A percentile compares a stretch with the other conserved stretches of the same genome.
Evolutionary conservation across 768 basidiomycete species (phyloP).

Genomic region (Tephrocybe sp.): DNA sequence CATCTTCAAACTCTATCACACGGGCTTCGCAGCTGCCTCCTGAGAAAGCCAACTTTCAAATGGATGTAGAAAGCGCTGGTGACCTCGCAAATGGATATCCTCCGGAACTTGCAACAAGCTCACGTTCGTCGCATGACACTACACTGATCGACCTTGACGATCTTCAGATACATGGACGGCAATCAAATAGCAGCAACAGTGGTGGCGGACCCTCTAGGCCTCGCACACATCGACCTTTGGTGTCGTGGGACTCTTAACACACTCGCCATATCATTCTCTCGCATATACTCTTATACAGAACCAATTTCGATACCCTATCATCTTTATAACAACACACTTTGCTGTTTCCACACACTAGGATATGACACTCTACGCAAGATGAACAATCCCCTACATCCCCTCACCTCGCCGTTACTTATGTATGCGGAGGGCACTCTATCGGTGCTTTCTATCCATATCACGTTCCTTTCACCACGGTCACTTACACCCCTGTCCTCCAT

Average conservation of each 20-base stretch:
- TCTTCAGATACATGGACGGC: slow-evolving; percentile 22
- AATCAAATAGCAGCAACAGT: slow-evolving; percentile 21
- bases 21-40: slow-evolving; percentile 30
- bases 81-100: slow-evolving; percentile 13
- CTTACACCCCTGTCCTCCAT: not conserved
- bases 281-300: slow-evolving; percentile 8
- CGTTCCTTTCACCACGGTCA: slow-evolving; percentile 1
- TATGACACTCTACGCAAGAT: slow-evolving; percentile 3
- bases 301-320: slow-evolving; percentile 12
- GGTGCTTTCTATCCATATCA: slow-evolving; percentile 3
- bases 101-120: slow-evolving; percentile 15
- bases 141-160: slow-evolving; percentile 21
- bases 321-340: not conserved
- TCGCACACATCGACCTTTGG: slow-evolving; percentile 21
- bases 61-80: slow-evolving; percentile 34
- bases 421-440: slow-evolving; percentile 7
- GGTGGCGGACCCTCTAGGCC: slow-evolving; percentile 20
- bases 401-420: not conserved
- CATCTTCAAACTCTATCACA: slow-evolving; percentile 21
- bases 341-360: not conserved
- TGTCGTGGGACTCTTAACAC: slow-evolving; percentile 15
- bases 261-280: not conserved
- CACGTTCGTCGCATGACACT: slow-evolving; percentile 18
- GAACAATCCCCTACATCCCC: not conserved
- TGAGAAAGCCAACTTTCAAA: slow-evolving; percentile 45